Conservation (phyloP, 257 asterid species). For the Solanum sitiens region DNA sequence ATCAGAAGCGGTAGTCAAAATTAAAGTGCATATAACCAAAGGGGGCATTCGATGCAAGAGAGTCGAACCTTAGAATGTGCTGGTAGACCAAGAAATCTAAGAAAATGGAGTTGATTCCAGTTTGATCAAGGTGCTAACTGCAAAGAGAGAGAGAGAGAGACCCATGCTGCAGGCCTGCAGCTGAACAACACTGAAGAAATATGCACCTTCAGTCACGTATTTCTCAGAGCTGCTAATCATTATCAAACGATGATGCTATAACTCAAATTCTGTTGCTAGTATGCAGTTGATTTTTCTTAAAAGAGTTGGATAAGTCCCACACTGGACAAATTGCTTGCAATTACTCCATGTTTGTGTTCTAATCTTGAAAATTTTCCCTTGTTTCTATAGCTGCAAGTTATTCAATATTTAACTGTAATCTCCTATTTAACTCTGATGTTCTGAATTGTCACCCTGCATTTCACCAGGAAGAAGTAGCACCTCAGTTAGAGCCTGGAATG, state of each 20-base stretch:
- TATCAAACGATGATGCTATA: background rate
- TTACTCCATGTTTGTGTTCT: background rate
- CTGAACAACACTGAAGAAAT: background rate
- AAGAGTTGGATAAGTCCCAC: background rate
- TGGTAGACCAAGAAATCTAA: background rate
- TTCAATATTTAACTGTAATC: background rate
- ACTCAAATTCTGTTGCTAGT: background rate
- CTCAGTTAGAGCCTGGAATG: slow-evolving; percentile 92
- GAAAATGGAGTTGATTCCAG: background rate
- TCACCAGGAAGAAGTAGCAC: slow-evolving; percentile 98
- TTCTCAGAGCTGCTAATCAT: background rate
- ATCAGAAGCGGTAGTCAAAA: background rate
- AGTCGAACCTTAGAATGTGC: background rate
- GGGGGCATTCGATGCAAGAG: background rate
- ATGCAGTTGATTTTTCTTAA: background rate
- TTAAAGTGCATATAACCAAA: background rate
- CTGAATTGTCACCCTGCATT: slow-evolving; percentile 4
- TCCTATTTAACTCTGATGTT: background rate
- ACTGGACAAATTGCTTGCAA: background rate
- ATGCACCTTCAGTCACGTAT: background rate
- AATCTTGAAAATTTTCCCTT: background rate
- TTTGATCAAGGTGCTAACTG: background rate
- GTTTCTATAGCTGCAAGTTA: background rate
- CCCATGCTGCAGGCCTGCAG: background rate
- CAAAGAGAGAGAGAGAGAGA: background rate